These are phyloP conservation scores for Botrytis byssoidea DNA, from an alignment of 2,329 filamentous ascomycete genomes.

Conservation along the genomic window DNA sequence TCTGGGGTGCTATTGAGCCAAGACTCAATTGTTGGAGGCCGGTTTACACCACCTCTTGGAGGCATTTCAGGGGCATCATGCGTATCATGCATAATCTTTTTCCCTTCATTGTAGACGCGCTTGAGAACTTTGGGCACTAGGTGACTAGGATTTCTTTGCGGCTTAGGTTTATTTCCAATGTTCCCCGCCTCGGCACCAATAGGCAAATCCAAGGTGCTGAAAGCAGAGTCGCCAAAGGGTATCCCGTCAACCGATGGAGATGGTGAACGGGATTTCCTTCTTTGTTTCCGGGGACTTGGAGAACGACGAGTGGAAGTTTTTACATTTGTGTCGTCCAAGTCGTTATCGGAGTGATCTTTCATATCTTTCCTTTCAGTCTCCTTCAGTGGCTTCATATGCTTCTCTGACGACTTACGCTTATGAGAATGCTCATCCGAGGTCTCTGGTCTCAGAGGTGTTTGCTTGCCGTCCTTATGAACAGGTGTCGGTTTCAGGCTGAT, in stretches of 20 bases:
- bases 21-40: conserved; percentile 63
- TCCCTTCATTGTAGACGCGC: conserved; percentile 62
- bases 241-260: conserved; percentile 56
- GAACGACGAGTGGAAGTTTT: conserved; percentile 29
- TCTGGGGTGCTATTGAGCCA: conserved; percentile 64
- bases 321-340: neutral
- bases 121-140: conserved; percentile 63
- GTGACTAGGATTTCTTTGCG: conserved; percentile 56
- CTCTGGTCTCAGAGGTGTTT: conserved; percentile 23
- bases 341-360: neutral
- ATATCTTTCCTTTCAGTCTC: conserved; percentile 6
- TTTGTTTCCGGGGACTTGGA: conserved; percentile 27
- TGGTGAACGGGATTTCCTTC: conserved; percentile 30
- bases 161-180: conserved; percentile 46
- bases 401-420: conserved; percentile 31
- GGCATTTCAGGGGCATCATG: conserved; percentile 46
- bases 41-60: conserved; percentile 52
- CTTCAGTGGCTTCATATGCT: conserved; percentile 29
- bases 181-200: conserved; percentile 48
- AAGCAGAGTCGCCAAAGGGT: conserved; percentile 64
- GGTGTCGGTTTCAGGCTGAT: conserved; percentile 36
- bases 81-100: conserved; percentile 62
- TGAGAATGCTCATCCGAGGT: conserved; percentile 18
- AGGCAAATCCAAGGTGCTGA: conserved; percentile 61
- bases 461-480: conserved; percentile 27